Percentiles rank a stretch among this genome's conserved stretches.
Evolutionary conservation across 2,329 filamentous ascomycete species (phyloP).

Genomic region (Emmonsiellopsis sp.): DNA sequence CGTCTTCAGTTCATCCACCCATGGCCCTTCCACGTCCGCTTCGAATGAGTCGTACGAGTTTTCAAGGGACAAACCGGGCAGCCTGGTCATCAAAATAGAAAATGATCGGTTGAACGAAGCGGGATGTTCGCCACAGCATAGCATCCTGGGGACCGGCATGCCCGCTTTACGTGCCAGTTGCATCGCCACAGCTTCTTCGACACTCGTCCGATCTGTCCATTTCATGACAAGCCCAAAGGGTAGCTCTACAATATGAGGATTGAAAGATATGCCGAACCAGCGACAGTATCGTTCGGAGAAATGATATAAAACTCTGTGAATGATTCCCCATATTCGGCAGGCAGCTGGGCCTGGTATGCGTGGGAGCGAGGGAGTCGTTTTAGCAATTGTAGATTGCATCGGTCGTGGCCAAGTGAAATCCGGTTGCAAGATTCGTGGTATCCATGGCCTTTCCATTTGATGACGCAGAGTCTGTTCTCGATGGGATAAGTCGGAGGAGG

Average conservation of each 20-base stretch:
- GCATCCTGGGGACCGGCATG: not conserved
- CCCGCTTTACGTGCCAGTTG: conserved; percentile 1
- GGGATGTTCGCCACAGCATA: not conserved
- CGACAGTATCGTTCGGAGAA: conserved; percentile 25
- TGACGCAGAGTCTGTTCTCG: not conserved
- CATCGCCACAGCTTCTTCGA: conserved; percentile 2
- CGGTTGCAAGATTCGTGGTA: conserved; percentile 16
- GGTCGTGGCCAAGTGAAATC: conserved; percentile 21
- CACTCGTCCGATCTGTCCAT: conserved; percentile 3
- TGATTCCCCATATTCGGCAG: conserved; percentile 18
- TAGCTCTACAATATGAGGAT: not conserved
- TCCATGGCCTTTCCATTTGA: conserved; percentile 9
- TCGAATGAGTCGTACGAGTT: conserved; percentile 2
- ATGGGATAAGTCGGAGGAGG: not conserved
- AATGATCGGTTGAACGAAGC: not conserved
- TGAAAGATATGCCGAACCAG: conserved; percentile 12
- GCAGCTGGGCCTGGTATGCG: conserved; percentile 11
- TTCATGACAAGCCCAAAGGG: conserved; percentile 4
- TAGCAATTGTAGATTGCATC: conserved; percentile 11
- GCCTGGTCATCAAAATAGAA: conserved; percentile 1
- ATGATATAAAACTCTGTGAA: conserved; percentile 21
- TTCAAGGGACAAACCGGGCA: not conserved
- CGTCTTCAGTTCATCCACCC: conserved; percentile 2
- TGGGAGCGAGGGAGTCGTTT: conserved; percentile 18
- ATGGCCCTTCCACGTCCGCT: not conserved